phyloP scores from a whole-genome alignment of 2,329 filamentous ascomycete genomes.

The Ustulina deusta region DNA sequence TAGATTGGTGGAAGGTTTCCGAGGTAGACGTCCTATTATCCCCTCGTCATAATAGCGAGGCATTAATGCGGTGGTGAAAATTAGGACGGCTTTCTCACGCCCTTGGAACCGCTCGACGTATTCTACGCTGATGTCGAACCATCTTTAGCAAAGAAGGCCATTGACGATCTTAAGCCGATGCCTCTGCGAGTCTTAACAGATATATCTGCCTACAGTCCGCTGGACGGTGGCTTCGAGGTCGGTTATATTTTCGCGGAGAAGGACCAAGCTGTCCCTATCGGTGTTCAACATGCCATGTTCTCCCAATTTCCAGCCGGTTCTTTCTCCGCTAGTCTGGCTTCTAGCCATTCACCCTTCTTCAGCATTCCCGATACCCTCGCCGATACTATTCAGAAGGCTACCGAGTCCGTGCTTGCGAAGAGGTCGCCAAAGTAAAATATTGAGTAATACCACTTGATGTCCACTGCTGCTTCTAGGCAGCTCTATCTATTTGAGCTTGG shows the following conservation, averaged over 20 bases:
- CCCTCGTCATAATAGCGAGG: neutral
- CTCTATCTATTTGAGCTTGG: neutral
- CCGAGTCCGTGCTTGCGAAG: conserved; percentile 3
- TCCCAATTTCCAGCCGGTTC: conserved; percentile 28
- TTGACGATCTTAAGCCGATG: conserved; percentile 20
- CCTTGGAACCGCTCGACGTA: conserved; percentile 7
- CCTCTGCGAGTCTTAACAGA: conserved; percentile 18
- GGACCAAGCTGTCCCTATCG: conserved; percentile 29
- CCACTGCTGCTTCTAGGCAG: neutral
- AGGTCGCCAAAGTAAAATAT: neutral
- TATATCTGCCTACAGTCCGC: conserved; percentile 22
- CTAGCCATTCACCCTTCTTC: conserved; percentile 36
- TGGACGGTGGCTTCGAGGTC: conserved; percentile 29
- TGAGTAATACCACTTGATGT: neutral
- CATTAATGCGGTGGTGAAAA: neutral
- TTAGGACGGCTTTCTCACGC: conserved; percentile 21
- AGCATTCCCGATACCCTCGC: conserved; percentile 24
- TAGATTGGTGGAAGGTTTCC: conserved; percentile 11
- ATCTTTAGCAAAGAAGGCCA: conserved; percentile 22
- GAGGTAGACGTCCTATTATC: neutral
- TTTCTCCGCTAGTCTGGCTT: conserved; percentile 29
- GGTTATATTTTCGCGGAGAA: conserved; percentile 37
- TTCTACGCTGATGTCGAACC: conserved; percentile 33
- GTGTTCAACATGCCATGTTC: conserved; percentile 26
- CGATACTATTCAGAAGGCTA: conserved; percentile 24